Evolutionary conservation across 129 eudicot genomes (phyloP).

Genomic region (Flaveria trinervia): DNA sequence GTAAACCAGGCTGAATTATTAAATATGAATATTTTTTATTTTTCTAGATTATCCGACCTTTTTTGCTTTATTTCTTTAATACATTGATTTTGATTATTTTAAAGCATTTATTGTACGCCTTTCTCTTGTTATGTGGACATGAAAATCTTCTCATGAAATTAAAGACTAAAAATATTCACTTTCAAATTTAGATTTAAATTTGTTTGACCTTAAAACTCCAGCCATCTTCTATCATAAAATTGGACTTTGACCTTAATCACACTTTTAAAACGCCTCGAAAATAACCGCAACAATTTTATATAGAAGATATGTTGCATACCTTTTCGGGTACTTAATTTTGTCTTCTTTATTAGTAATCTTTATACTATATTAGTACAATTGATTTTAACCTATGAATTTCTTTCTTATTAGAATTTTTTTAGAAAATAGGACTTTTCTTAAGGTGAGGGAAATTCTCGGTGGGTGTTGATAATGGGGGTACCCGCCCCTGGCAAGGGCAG

Average conservation of each 20-base stretch:
- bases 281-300: neutral
- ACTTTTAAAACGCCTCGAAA: neutral
- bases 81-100: conserved; percentile 1
- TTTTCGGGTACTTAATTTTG: no score
- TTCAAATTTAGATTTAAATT: neutral
- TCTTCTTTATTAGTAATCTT: no score
- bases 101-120: neutral
- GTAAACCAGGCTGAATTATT: conserved; percentile 33
- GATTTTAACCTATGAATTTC: neutral
- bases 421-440: no score
- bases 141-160: neutral
- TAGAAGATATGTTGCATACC: no score
- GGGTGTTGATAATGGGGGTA: no score
- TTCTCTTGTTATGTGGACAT: neutral
- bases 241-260: neutral
- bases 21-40: neutral
- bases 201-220: conserved; percentile 9
- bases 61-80: neutral
- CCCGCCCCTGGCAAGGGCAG: no score
- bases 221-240: neutral
- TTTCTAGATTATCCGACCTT: neutral
- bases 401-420: no score
- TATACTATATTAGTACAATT: no score
- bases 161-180: neutral
- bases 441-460: no score